Evolutionary conservation across 495 filamentous ascomycete genomes (phyloP), one percentile per base, ranked within the genome.

Genomic region (Extremus antarcticus): DNA sequence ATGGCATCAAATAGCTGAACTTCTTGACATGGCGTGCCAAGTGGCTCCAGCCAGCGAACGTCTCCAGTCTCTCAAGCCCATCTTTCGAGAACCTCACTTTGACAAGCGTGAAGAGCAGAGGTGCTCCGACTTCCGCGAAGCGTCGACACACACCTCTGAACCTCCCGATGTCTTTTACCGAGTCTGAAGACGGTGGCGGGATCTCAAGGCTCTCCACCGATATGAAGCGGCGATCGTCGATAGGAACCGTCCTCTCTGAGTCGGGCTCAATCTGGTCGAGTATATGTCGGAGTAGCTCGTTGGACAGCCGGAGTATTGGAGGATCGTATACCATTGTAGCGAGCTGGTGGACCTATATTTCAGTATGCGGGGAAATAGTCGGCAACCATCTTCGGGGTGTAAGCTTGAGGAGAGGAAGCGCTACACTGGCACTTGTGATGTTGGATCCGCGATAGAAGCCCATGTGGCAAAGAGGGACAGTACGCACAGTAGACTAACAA

Each of bases 1-100:
- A 81, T 62, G 82, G 82, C 64, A 87, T 78, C 69, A 87, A 77
- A 65, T 87, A 87, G 60, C 79, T 83, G 65, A 87, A 80, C 63
- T 82, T 78, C 66, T 75, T 79, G 47, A 85, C 81, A 69, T 82
- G 75, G 56, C 70, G 73, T 35, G 79, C 76, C 19, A 84, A 72
- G 63, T 82, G 76, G 15, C 66, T 63, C 43, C 70, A 67, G 25
- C 60, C 59, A 22, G 71, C 68, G 32, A 80, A 74, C 17, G 70
- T 70, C 20, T 80, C 74, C 45, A 87, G 65, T 45, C 77, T 70
- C 25, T 69, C 65, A 50, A 87, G 78, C 0, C 81, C 84, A 50
- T 74, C 70, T 13, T 61, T 57, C 3, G 79, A 82, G 56, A 85
- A 86, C 32, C 84, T 75, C 20, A 80, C 71, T 9, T 73, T 74